A percentile compares a stretch with the other conserved stretches of the same genome.
Conservation (phyloP, 1,284 basidiomycete genomes). For the Agroathelia rolfsii region DNA sequence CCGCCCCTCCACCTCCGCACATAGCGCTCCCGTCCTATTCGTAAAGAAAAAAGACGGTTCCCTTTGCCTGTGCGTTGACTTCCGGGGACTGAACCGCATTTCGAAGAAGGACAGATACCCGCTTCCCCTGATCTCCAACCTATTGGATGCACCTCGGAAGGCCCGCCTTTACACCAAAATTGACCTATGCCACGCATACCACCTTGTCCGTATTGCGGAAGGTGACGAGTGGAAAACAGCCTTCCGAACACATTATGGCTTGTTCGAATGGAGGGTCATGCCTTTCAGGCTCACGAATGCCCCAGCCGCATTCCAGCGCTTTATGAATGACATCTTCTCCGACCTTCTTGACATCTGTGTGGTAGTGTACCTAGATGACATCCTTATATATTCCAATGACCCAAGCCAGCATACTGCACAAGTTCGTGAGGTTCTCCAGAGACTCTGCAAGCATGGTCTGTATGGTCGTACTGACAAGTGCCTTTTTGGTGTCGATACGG, state of each 20-base stretch:
- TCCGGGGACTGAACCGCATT: constrained; percentile 21
- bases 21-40: constrained; percentile 23
- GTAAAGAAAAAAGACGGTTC: constrained; percentile 27
- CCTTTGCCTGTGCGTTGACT: constrained; percentile 24
- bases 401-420: constrained; percentile 12
- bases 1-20: constrained; percentile 11
- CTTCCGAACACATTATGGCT: constrained; percentile 19
- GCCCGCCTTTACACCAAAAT: constrained; percentile 10
- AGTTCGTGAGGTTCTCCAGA: constrained; percentile 20
- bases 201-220: constrained; percentile 10
- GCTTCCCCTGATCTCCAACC: constrained; percentile 18
- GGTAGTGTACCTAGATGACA: constrained; percentile 13
- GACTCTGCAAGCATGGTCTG: constrained; percentile 17
- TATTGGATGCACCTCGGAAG: constrained; percentile 14
- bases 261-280: constrained; percentile 23
- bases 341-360: constrained; percentile 12
- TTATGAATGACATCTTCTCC: constrained; percentile 14
- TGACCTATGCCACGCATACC: constrained; percentile 17
- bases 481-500: constrained; percentile 17
- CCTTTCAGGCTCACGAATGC: constrained; percentile 16
- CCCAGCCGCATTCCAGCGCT: constrained; percentile 10
- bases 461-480: constrained; percentile 24
- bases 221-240: constrained; percentile 21
- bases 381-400: constrained; percentile 7
- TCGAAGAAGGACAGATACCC: constrained; percentile 16